phyloP scores from a whole-genome alignment of 495 filamentous ascomycete species.

The Neurospora cerealis region DNA sequence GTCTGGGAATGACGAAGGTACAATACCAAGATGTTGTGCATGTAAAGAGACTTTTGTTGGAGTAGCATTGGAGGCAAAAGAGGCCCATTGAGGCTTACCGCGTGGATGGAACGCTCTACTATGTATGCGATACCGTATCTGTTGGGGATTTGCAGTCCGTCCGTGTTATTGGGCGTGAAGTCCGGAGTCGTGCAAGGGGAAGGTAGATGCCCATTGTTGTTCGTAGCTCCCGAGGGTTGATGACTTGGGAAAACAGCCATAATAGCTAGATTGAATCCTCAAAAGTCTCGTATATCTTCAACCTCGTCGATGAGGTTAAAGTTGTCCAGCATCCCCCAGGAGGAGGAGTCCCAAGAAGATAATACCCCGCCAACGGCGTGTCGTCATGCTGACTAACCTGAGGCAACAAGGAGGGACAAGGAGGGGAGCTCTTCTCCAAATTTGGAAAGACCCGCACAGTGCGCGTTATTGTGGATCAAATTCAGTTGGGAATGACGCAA shows the following conservation, averaged over 20 bases:
- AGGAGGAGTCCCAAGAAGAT: neutral
- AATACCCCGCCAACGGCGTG: neutral
- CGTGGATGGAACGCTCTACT: neutral
- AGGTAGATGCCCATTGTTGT: neutral
- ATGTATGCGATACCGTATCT: neutral
- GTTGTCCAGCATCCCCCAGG: neutral
- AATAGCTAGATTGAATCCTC: neutral
- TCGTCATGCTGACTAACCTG: neutral
- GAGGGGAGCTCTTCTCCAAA: neutral
- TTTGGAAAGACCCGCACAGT: neutral
- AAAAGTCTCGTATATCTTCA: neutral
- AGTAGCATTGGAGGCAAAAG: neutral
- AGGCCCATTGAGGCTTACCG: neutral
- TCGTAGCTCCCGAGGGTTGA: neutral
- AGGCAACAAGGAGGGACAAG: neutral
- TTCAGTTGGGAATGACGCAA: neutral
- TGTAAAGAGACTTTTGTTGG: neutral
- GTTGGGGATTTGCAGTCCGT: neutral
- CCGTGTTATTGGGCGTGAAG: neutral
- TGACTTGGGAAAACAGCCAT: neutral
- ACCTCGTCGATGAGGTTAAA: neutral
- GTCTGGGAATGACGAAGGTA: neutral
- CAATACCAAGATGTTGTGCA: neutral
- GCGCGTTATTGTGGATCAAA: neutral
- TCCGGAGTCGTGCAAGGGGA: neutral